Conservation (phyloP, 2,329 filamentous ascomycete species). For the Exophiala alcalophila region DNA sequence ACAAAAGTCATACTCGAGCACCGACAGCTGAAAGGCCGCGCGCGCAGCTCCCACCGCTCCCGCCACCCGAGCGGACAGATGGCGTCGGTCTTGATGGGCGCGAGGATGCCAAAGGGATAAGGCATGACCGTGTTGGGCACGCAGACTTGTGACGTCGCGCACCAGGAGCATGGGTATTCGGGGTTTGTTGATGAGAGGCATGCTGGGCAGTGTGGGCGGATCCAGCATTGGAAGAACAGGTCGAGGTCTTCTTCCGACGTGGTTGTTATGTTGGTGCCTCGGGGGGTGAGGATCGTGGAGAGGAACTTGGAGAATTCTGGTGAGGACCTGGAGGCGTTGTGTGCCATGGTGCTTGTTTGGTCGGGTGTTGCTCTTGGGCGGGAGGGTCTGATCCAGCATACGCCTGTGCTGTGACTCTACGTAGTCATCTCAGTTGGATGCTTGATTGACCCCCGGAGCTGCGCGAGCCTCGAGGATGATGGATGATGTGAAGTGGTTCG, state of each 20-base stretch:
- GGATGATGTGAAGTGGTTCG: too few species aligned
- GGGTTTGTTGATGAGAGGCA: slow-evolving; percentile 22
- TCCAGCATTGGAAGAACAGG: slow-evolving; percentile 29
- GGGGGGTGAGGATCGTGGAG: too few species aligned
- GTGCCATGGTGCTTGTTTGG: slow-evolving; percentile 5
- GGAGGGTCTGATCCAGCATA: too few species aligned
- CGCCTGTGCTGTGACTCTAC: too few species aligned
- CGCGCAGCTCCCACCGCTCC: slow-evolving; percentile 44
- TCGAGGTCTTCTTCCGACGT: slow-evolving; percentile 17
- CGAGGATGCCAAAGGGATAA: slow-evolving; percentile 38
- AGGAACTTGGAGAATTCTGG: background rate
- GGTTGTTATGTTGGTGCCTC: slow-evolving; percentile 10
- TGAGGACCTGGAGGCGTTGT: background rate
- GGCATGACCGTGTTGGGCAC: slow-evolving; percentile 37
- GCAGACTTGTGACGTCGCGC: slow-evolving; percentile 38
- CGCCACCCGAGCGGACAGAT: slow-evolving; percentile 41
- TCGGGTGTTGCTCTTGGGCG: background rate
- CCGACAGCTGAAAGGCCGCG: slow-evolving; percentile 40
- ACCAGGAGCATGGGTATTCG: slow-evolving; percentile 31
- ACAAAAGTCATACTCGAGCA: slow-evolving; percentile 42
- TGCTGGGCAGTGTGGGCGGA: slow-evolving; percentile 17
- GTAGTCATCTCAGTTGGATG: too few species aligned
- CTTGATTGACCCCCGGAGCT: too few species aligned
- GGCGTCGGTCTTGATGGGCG: slow-evolving; percentile 35
- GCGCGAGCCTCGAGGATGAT: too few species aligned